Percentiles rank a stretch among this genome's conserved stretches.
These are phyloP conservation scores for Malassezia yamatoensis DNA, from an alignment of 1,284 basidiomycete species.

Conservation along the genomic window DNA sequence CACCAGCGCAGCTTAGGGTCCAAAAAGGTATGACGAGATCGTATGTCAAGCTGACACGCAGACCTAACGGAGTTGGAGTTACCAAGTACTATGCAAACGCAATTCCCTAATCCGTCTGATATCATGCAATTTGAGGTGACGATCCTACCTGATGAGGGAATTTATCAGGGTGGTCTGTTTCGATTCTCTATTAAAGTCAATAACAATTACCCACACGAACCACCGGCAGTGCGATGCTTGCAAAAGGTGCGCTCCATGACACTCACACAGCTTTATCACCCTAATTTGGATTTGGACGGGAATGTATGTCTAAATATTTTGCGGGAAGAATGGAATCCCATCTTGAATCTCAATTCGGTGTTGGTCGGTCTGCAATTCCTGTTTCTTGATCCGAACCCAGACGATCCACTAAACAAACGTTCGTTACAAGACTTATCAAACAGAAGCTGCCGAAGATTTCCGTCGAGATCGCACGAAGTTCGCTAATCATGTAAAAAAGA, in stretches of 20 bases:
- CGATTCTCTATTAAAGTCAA: slow-evolving; percentile 89
- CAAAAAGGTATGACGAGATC: slow-evolving; percentile 71
- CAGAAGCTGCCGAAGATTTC: slow-evolving; percentile 48
- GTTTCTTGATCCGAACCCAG: slow-evolving; percentile 95
- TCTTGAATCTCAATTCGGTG: slow-evolving; percentile 88
- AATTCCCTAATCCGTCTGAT: slow-evolving; percentile 81
- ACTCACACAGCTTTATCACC: slow-evolving; percentile 78
- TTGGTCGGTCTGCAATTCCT: slow-evolving; percentile 97
- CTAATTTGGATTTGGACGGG: slow-evolving; percentile 92
- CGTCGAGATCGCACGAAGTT: slow-evolving; percentile 35
- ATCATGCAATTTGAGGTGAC: slow-evolving; percentile 90
- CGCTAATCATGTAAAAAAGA: slow-evolving; percentile 34
- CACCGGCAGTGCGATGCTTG: slow-evolving; percentile 94
- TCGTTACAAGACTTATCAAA: slow-evolving; percentile 7
- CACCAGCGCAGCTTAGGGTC: slow-evolving; percentile 90
- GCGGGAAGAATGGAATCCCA: slow-evolving; percentile 99
- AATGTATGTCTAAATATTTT: slow-evolving; percentile 83
- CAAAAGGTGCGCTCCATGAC: slow-evolving; percentile 61
- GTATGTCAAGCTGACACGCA: slow-evolving; percentile 43
- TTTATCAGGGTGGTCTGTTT: slow-evolving; percentile 94
- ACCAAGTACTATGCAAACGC: slow-evolving; percentile 86
- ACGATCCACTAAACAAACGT: slow-evolving; percentile 98
- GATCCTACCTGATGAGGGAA: slow-evolving; percentile 94
- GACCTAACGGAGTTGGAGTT: slow-evolving; percentile 94
- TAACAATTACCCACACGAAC: slow-evolving; percentile 96